Percentiles rank a stretch among this genome's conserved stretches.
Evolutionary conservation across 2,329 filamentous ascomycete species (phyloP).

Genomic region (Diplodia intermedia): DNA sequence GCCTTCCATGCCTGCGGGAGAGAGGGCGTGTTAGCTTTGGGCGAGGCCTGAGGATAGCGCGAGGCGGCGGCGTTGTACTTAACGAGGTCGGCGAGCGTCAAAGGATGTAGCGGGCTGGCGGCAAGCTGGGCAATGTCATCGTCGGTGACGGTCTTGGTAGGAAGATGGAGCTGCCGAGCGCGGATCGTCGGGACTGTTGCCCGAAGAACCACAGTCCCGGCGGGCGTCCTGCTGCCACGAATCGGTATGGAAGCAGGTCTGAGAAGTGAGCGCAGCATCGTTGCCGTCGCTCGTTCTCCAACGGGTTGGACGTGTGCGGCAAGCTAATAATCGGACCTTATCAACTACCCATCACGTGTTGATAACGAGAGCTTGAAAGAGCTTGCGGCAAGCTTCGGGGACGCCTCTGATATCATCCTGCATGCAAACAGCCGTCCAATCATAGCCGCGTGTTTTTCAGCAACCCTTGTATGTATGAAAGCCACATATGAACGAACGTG

Average conservation of each 20-base stretch:
- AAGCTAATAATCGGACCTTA: slow-evolving; percentile 10
- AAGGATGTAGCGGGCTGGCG: slow-evolving; percentile 75
- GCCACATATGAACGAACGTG: not conserved
- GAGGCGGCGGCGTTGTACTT: slow-evolving; percentile 62
- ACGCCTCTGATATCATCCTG: slow-evolving; percentile 29
- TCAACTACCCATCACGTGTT: slow-evolving; percentile 15
- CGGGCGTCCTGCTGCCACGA: slow-evolving; percentile 9
- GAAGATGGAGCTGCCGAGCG: slow-evolving; percentile 36
- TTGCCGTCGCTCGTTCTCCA: slow-evolving; percentile 28
- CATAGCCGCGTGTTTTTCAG: not conserved
- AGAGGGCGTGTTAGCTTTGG: slow-evolving; percentile 16
- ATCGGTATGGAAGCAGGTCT: slow-evolving; percentile 15
- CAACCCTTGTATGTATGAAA: not conserved
- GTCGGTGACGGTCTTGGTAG: slow-evolving; percentile 61
- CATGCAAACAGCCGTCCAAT: slow-evolving; percentile 1
- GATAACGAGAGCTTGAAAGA: not conserved
- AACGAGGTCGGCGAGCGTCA: slow-evolving; percentile 87
- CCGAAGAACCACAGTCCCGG: not conserved
- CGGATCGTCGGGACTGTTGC: not conserved
- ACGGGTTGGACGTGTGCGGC: slow-evolving; percentile 13
- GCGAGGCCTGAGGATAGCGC: not conserved
- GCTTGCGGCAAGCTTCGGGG: not conserved
- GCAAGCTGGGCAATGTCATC: slow-evolving; percentile 81
- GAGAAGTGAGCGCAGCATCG: slow-evolving; percentile 27
- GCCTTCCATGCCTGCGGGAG: slow-evolving; percentile 72